Percentiles rank a stretch among this genome's conserved stretches.
These are phyloP conservation scores for Kwoniella bestiolae DNA, from an alignment of 768 basidiomycete genomes.

Conservation along the genomic window DNA sequence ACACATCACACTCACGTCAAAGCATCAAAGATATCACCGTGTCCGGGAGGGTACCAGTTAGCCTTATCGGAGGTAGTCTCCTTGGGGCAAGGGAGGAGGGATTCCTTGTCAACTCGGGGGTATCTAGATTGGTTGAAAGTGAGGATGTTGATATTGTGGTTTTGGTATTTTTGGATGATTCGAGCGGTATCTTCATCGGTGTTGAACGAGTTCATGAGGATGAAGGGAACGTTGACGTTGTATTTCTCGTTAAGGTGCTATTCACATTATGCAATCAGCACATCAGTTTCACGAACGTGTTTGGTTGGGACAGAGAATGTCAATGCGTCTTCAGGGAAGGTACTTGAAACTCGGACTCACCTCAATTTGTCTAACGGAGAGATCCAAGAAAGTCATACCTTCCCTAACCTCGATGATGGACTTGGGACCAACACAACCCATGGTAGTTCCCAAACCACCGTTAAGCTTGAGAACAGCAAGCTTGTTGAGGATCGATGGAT, in stretches of 20 bases:
- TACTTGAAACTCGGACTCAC: conserved; percentile 45
- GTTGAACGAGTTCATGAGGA: conserved; percentile 99
- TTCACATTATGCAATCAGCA: conserved; percentile 9
- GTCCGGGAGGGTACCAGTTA: conserved; percentile 95
- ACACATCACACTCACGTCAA: conserved; percentile 63
- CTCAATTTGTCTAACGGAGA: conserved; percentile 91
- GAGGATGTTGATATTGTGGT: conserved; percentile 90
- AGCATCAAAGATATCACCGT: conserved; percentile 95
- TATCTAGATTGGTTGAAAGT: conserved; percentile 91
- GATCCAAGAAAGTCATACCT: conserved; percentile 94
- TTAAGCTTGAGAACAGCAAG: conserved; percentile 95
- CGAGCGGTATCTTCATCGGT: conserved; percentile 94
- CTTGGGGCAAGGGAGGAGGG: conserved; percentile 80
- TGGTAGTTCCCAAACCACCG: conserved; percentile 86
- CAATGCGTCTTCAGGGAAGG: background rate
- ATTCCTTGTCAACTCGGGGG: conserved; percentile 89
- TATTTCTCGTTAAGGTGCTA: conserved; percentile 81
- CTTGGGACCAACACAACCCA: conserved; percentile 72
- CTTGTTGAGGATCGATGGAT: conserved; percentile 78
- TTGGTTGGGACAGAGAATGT: background rate
- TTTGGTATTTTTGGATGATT: conserved; percentile 93
- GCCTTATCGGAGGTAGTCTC: conserved; percentile 80
- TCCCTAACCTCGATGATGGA: conserved; percentile 94
- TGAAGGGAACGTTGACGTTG: conserved; percentile 89
- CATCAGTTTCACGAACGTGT: background rate